Evolutionary conservation across 768 basidiomycete genomes (phyloP), one percentile per base, ranked within the genome.

Genomic region (Hortiboletus campestris): DNA sequence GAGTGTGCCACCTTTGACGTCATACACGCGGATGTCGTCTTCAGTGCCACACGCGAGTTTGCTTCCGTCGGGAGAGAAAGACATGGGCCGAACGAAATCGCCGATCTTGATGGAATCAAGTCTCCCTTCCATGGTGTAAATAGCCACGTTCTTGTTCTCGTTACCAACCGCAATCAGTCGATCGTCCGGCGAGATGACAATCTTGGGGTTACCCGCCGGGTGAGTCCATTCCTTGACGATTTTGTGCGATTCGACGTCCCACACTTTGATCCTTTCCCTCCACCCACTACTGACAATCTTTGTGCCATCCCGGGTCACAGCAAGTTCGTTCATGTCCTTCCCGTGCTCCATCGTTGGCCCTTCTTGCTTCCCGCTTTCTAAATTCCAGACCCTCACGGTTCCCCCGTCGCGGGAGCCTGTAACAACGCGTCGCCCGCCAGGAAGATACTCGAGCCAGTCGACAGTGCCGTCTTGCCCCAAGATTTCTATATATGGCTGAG

Each of bases 181-280:
- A 42, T 19, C 44, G 16, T 60, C 45, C 0, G 52, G 40, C 1
- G 57, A 54, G 44, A 47, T 22, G 6, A 44, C 25, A 32, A 53
- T 0, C 1, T 0, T 1, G 11, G 19, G 14, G 20, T 2, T n/a
- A 2, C 0, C 0, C 0, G 16, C 7, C 1, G 2, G 14, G 5
- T 31, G 39, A 22, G 16, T 28, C 54, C 50, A 61, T n/a, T 31
- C 3, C 11, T 17, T 16, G 13, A 48, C 12, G 0, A 46, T 31
- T 6, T 22, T 3, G 1, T 25, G 46, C 16, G 55, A 48, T 50
- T 43, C 25, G 14, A 52, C 20, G 14, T 60, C 28, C 54, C 54
- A 60, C 7, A 50, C 41, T 5, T 11, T 51, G 22, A 60, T 19
- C 3, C 4, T 13, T 10, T 49, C 49, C 3, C 2, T 9, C 1